Evolutionary conservation across 1,284 basidiomycete species (phyloP).

Genomic region (Puccinia polysora): DNA sequence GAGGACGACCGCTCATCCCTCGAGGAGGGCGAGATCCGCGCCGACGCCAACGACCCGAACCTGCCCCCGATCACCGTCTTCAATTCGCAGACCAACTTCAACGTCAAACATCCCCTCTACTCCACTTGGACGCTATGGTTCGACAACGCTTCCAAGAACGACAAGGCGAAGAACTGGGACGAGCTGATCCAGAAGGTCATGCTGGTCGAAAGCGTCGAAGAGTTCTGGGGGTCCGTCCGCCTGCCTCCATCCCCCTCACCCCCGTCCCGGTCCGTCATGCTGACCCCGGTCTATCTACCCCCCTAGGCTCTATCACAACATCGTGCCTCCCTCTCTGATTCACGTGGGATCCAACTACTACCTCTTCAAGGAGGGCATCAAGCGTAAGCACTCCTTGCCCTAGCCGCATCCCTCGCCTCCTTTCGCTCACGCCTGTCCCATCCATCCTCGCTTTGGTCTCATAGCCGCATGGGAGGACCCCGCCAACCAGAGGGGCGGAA

Average conservation of each 20-base stretch:
- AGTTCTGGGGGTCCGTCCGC: conserved; percentile 82
- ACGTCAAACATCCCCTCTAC: conserved; percentile 90
- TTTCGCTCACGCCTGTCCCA: neutral
- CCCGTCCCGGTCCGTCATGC: neutral
- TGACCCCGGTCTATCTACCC: conserved; percentile 14
- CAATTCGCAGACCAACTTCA: conserved; percentile 79
- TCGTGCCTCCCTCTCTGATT: conserved; percentile 88
- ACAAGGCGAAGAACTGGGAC: conserved; percentile 82
- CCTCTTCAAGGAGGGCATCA: conserved; percentile 72
- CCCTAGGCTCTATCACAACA: conserved; percentile 86
- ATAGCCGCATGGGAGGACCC: conserved; percentile 53
- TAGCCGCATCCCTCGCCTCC: neutral
- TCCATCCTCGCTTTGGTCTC: neutral
- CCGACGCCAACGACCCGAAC: conserved; percentile 58
- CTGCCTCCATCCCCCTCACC: neutral
- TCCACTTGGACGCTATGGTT: conserved; percentile 97
- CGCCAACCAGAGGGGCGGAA: conserved; percentile 91
- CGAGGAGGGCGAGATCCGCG: conserved; percentile 50
- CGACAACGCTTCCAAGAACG: conserved; percentile 66
- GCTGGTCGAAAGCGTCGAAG: conserved; percentile 87
- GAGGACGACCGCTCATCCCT: conserved; percentile 38
- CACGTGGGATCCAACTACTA: conserved; percentile 98
- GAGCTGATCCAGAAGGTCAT: conserved; percentile 93
- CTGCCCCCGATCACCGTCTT: conserved; percentile 78
- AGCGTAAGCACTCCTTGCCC: neutral